Percentiles rank a stretch among this genome's conserved stretches.
Conservation (phyloP, 1,284 basidiomycete species). For the Cryptococcus sp. region DNA sequence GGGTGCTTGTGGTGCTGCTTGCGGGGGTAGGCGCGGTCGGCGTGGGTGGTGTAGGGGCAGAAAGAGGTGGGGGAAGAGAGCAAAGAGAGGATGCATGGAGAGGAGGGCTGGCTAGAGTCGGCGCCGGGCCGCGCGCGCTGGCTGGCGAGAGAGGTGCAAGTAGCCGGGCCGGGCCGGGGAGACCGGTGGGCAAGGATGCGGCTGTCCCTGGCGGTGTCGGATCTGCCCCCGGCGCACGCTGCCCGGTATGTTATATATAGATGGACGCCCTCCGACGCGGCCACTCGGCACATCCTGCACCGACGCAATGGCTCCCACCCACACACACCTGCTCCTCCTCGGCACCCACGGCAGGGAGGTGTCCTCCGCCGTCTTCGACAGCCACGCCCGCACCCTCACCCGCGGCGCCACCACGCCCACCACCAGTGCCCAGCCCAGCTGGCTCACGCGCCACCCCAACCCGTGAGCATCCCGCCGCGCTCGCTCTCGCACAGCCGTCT, state of each 20-base stretch:
- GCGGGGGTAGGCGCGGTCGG: background rate
- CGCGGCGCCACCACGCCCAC: conserved; percentile 8
- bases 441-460: conserved; percentile 23
- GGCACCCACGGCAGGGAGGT: conserved; percentile 25
- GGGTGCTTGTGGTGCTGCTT: conserved; percentile 5
- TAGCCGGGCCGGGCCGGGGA: too few species aligned
- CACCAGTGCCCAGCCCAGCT: conserved; percentile 21
- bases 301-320: background rate
- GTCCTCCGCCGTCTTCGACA: conserved; percentile 23
- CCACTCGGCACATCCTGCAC: too few species aligned
- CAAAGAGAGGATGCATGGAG: background rate
- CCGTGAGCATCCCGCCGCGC: conserved; percentile 14
- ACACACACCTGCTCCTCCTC: conserved; percentile 19
- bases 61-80: background rate
- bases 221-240: too few species aligned
- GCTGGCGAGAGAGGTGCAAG: too few species aligned
- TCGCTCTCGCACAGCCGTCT: background rate
- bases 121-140: too few species aligned
- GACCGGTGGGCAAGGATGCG: too few species aligned
- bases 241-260: too few species aligned
- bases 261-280: too few species aligned
- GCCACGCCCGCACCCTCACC: conserved; percentile 6
- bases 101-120: background rate
- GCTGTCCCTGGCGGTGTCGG: too few species aligned
- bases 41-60: background rate